A percentile compares a stretch with the other conserved stretches of the same genome.
phyloP scores from a whole-genome alignment of 495 filamentous ascomycete genomes.

The Xylaria palmicola region DNA sequence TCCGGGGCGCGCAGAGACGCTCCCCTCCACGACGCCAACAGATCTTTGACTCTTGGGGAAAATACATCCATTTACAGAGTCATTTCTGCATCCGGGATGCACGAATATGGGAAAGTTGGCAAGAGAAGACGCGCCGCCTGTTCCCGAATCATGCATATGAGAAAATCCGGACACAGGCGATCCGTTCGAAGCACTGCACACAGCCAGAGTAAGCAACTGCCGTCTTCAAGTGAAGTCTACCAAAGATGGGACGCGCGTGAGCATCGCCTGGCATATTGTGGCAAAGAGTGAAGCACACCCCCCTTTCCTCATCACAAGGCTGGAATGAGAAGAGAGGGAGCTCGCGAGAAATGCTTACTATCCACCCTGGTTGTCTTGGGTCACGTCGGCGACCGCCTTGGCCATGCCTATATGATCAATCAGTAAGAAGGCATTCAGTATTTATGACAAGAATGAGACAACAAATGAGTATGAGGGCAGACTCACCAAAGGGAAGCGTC shows the following conservation, averaged over 20 bases:
- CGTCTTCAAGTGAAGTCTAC: too few relatives aligned
- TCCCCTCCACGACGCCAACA: constrained; percentile 44
- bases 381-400: constrained; percentile 66
- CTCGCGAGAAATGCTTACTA: constrained; percentile 34
- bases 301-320: too few relatives aligned
- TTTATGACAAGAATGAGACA: neutral
- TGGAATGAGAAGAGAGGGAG: neutral
- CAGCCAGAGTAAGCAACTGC: constrained; percentile 28
- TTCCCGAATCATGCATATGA: constrained; percentile 64
- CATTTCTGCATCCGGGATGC: constrained; percentile 57
- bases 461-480: neutral
- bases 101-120: constrained; percentile 70
- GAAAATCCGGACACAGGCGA: constrained; percentile 60
- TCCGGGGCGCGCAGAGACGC: constrained; percentile 57
- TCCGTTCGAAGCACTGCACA: constrained; percentile 55
- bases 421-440: neutral
- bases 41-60: constrained; percentile 53
- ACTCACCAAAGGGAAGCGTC: constrained; percentile 60
- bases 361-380: constrained; percentile 63
- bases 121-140: constrained; percentile 60
- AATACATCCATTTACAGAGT: constrained; percentile 57
- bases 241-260: too few relatives aligned
- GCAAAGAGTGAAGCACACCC: too few relatives aligned
- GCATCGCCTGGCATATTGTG: too few relatives aligned
- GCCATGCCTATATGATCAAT: constrained; percentile 53